Evolutionary conservation across 164 flowering plant genomes (phyloP).

Genomic region (Chimonanthus praecox): DNA sequence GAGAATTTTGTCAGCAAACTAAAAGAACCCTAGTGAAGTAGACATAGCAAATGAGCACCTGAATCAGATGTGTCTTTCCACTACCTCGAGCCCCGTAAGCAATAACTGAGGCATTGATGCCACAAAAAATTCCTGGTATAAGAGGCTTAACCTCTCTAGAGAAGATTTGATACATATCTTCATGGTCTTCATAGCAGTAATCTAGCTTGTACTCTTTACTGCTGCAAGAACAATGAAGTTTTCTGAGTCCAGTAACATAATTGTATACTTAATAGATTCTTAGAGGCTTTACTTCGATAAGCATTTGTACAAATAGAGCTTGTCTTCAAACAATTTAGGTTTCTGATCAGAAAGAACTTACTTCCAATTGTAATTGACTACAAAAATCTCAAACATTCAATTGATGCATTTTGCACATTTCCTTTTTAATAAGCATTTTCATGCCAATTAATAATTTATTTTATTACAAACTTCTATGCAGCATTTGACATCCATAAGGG

Average conservation of each 20-base stretch:
- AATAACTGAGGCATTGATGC: slow-evolving; percentile 43
- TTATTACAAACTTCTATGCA: too few species aligned
- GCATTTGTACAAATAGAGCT: background rate
- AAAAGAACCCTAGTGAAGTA: background rate
- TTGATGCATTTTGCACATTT: background rate
- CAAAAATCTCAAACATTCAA: background rate
- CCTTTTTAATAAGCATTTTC: background rate
- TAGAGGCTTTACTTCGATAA: background rate
- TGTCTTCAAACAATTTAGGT: background rate
- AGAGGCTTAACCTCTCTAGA: slow-evolving; percentile 55
- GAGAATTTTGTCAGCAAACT: background rate
- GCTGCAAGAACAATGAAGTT: slow-evolving; percentile 16
- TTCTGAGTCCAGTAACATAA: background rate
- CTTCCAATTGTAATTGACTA: background rate
- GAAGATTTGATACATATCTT: slow-evolving; percentile 32
- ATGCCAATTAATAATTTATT: background rate
- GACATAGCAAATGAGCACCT: slow-evolving; percentile 28
- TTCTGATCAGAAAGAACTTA: background rate
- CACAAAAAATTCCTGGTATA: slow-evolving; percentile 35
- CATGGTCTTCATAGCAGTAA: slow-evolving; percentile 49
- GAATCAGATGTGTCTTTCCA: slow-evolving; percentile 60
- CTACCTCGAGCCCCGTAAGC: slow-evolving; percentile 70
- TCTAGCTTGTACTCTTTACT: slow-evolving; percentile 44
- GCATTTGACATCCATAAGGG: background rate
- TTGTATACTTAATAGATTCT: background rate